These are phyloP conservation scores for Chionographis japonica DNA, from an alignment of 106 monocot genomes.

Conservation along the genomic window DNA sequence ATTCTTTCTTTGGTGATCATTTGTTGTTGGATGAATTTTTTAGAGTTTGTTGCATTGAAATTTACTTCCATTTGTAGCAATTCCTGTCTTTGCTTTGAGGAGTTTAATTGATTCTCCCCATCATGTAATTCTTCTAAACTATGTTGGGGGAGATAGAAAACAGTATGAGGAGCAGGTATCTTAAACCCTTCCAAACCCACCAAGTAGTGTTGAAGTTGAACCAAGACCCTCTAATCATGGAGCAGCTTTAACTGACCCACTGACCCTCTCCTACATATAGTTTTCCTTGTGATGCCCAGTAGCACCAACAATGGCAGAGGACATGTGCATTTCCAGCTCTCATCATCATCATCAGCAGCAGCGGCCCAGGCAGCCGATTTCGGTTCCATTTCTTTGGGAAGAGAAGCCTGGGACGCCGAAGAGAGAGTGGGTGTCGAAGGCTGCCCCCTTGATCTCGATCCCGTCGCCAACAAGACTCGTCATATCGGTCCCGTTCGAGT, in stretches of 20 bases:
- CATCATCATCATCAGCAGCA: conserved; percentile 15
- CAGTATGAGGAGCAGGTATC: conserved; percentile 1
- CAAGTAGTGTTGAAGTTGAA: conserved; percentile 27
- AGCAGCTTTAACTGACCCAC: conserved; percentile 33
- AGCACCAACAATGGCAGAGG: conserved; percentile 18
- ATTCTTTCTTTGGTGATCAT: background rate
- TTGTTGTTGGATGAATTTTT: background rate
- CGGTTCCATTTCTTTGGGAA: conserved; percentile 71
- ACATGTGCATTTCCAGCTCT: conserved; percentile 4
- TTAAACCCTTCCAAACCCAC: conserved; percentile 7
- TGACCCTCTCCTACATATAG: conserved; percentile 16
- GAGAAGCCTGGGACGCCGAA: conserved; percentile 56
- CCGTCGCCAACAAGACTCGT: conserved; percentile 38
- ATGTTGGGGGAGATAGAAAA: background rate
- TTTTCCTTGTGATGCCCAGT: background rate
- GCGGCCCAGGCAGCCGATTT: conserved; percentile 44
- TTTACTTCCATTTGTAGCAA: background rate
- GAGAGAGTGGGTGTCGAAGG: conserved; percentile 26
- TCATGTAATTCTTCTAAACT: background rate
- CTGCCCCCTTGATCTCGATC: background rate
- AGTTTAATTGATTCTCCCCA: background rate
- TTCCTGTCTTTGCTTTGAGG: background rate
- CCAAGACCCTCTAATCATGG: conserved; percentile 30
- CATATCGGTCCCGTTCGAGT: conserved; percentile 59
- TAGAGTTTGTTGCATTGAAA: background rate